Base-by-base conservation (phyloP, 2,329 filamentous ascomycete species). In the Camillea tinctor region DNA sequence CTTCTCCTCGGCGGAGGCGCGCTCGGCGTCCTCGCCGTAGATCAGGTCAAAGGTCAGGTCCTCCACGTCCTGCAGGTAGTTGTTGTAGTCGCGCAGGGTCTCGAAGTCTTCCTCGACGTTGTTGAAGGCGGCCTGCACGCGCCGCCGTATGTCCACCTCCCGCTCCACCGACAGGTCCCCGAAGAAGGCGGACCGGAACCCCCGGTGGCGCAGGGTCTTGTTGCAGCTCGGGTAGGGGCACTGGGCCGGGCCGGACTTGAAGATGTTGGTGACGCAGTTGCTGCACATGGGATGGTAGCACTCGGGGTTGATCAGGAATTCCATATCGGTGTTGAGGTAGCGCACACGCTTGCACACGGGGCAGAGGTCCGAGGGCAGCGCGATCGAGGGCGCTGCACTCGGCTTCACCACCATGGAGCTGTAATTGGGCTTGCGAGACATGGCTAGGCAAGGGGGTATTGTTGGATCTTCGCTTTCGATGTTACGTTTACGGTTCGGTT, bases 281-380 rank as follows among this genome's bases (percentile, higher is more conserved):
- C 92, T 90, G 81, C 95, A 99, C 92, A 99, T 98, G 68, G 92
- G 92, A 82, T 99, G 95, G 81, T 99, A 99, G 84, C 95, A 99
- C 81, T 96, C 93, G 8, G 94, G 92, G 75, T 98, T 97, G 80
- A 99, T 93, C 69, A 95, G 90, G 79, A 99, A 98, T 66, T 89
- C 85, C 85, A 99, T 93, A 79, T 93, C 89, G 62, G 88, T 88
- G 81, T 97, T 97, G 71, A 98, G 89, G 81, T 98, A 98, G 66
- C 93, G 91, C 61, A 91, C 92, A 61, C 93, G 96, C 79, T 97
- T 97, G 89, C 95, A 99, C 68, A 98, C 92, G 60, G 94, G 95
- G 79, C 95, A 99, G 73, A 93, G 90, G 77, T 97, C 93, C 67
- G 82, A 80, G 54, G 71, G 68, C 22, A 69, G 60, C 26, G 57